These are phyloP conservation scores for Diaporthe aspalathi DNA, from an alignment of 2,329 filamentous ascomycete species.

Conservation along the genomic window DNA sequence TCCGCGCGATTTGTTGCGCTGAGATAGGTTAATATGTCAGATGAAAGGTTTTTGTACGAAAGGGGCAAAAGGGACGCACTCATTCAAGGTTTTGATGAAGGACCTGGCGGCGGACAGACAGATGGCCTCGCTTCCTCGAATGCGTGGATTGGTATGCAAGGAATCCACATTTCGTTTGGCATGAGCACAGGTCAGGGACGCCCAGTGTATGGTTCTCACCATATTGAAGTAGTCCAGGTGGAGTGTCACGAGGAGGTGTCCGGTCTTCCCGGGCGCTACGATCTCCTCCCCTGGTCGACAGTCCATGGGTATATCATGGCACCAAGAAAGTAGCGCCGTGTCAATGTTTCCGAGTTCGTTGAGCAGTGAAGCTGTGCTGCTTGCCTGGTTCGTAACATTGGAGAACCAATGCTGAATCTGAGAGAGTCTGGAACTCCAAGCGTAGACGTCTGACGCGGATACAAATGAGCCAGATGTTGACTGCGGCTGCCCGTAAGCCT, in stretches of 20 bases:
- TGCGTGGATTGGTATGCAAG: not conserved
- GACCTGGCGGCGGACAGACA: not conserved
- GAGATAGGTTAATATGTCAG: fast-evolving
- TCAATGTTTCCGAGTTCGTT: constrained; percentile 4
- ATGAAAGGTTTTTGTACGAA: not conserved
- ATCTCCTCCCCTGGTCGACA: constrained; percentile 9
- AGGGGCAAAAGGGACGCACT: not conserved
- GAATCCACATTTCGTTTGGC: not conserved
- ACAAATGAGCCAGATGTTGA: no score
- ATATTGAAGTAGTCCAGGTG: constrained; percentile 6
- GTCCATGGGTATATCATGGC: constrained; percentile 3
- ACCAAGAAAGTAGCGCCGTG: not conserved
- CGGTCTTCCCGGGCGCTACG: not conserved
- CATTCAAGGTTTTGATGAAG: not conserved
- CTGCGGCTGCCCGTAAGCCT: not conserved
- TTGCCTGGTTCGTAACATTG: not conserved
- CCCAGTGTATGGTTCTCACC: not conserved
- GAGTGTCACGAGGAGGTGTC: not conserved
- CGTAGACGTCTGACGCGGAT: not conserved
- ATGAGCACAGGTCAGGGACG: not conserved
- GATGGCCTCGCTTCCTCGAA: constrained; percentile 4
- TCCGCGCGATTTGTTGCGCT: not conserved
- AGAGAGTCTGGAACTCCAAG: not conserved
- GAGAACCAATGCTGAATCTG: constrained; percentile 2
- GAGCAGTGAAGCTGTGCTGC: not conserved